phyloP scores from a whole-genome alignment of 148 eudicot genomes.

The Rhododendron vialii region DNA sequence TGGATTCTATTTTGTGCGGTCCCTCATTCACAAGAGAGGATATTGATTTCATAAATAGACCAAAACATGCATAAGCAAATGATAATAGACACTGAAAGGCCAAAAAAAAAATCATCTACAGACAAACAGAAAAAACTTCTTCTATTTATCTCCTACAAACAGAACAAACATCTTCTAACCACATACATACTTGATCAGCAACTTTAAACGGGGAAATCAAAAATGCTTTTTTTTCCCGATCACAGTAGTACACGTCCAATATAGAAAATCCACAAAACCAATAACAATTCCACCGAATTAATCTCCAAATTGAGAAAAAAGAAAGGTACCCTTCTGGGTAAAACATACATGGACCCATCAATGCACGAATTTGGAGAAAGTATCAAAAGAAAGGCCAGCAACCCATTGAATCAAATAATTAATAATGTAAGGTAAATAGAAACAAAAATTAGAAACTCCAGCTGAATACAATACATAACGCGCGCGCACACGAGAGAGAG shows the following conservation, averaged over 20 bases:
- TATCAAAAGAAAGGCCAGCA: not conserved
- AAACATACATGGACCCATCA: not conserved
- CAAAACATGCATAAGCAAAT: not conserved
- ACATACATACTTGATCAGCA: no score
- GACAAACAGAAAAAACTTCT: not conserved
- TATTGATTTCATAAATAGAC: not conserved
- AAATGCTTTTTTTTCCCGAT: not conserved
- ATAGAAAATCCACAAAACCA: not conserved
- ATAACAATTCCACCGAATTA: not conserved
- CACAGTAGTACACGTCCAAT: not conserved
- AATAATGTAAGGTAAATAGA: not conserved
- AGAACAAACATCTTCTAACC: no score
- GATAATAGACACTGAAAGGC: not conserved
- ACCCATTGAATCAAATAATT: not conserved
- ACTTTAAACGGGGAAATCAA: not conserved
- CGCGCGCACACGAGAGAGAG: not conserved
- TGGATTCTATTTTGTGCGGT: not conserved
- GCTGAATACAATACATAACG: not conserved
- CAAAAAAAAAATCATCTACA: not conserved
- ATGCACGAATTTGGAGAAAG: not conserved
- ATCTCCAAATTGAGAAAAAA: not conserved
- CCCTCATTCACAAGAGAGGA: not conserved
- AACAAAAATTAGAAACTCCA: not conserved
- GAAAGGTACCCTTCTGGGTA: not conserved
- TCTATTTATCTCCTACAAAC: not conserved